Evolutionary conservation across 306 rosid species (phyloP).

Genomic region (Calophaca sinica): DNA sequence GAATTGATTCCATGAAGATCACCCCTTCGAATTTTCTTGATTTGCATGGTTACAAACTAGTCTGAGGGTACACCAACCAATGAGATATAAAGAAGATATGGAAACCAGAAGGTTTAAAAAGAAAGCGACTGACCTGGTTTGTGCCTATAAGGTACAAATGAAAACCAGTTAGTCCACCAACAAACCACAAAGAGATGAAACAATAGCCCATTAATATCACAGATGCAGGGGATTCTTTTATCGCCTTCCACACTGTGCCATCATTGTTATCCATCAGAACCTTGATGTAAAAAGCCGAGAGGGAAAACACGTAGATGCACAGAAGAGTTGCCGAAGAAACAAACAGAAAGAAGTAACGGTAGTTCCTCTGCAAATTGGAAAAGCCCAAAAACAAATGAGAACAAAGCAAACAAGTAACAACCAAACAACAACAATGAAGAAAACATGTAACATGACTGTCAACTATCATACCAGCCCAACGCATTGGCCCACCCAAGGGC

Average conservation of each 20-base stretch:
- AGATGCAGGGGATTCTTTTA: slow-evolving; percentile 89
- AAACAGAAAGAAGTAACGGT: slow-evolving; percentile 85
- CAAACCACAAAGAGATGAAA: slow-evolving; percentile 90
- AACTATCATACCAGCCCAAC: slow-evolving; percentile 83
- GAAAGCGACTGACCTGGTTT: slow-evolving; percentile 75
- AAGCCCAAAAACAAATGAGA: slow-evolving; percentile 37
- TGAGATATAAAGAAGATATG: slow-evolving; percentile 34
- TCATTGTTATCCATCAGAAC: slow-evolving; percentile 70
- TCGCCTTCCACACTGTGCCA: slow-evolving; percentile 85
- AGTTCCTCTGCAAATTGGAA: slow-evolving; percentile 77
- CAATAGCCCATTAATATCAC: slow-evolving; percentile 84
- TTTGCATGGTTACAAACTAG: slow-evolving; percentile 16
- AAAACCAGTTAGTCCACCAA: slow-evolving; percentile 94
- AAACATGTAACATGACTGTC: slow-evolving; percentile 22
- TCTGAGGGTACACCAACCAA: background rate
- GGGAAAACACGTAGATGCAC: slow-evolving; percentile 81
- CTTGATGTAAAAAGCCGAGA: slow-evolving; percentile 87
- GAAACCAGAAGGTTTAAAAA: slow-evolving; percentile 42
- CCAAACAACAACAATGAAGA: slow-evolving; percentile 34
- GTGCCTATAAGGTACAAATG: slow-evolving; percentile 88
- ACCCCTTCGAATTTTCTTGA: slow-evolving; percentile 8
- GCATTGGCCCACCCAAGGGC: slow-evolving; percentile 99
- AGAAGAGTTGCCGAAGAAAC: slow-evolving; percentile 91
- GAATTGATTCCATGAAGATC: background rate
- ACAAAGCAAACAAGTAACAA: slow-evolving; percentile 38